Evolutionary conservation across 2,329 filamentous ascomycete species (phyloP).

Genomic region (Fusarium robinianum): DNA sequence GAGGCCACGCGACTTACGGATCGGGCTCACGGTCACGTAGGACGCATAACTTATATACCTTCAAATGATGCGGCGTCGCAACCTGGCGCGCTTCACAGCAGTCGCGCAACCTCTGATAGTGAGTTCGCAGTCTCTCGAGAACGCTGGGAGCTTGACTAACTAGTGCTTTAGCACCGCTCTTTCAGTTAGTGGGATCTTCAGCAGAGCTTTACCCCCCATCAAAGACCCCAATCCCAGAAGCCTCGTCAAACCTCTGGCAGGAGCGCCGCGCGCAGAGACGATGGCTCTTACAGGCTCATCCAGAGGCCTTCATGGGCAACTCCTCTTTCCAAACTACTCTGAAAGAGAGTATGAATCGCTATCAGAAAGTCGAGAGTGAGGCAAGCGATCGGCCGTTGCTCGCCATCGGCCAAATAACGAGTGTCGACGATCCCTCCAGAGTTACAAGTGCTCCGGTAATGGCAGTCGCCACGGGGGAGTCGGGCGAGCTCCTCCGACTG

Average conservation of each 20-base stretch:
- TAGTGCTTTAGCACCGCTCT: slow-evolving; percentile 36
- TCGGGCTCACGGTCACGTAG: slow-evolving; percentile 42
- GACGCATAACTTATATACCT: slow-evolving; percentile 41
- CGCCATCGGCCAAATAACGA: slow-evolving; percentile 58
- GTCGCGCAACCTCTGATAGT: slow-evolving; percentile 37
- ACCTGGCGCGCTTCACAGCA: slow-evolving; percentile 39
- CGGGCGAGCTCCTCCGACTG: slow-evolving; percentile 62
- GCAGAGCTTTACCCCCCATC: slow-evolving; percentile 44
- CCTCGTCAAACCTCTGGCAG: slow-evolving; percentile 37
- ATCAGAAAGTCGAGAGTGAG: slow-evolving; percentile 36
- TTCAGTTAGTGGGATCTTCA: slow-evolving; percentile 40
- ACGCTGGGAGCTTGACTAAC: slow-evolving; percentile 11
- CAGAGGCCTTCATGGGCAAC: slow-evolving; percentile 53
- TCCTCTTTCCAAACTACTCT: slow-evolving; percentile 40
- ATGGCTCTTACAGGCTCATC: slow-evolving; percentile 58
- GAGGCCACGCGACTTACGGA: slow-evolving; percentile 40
- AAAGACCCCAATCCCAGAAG: slow-evolving; percentile 30
- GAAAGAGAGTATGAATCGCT: slow-evolving; percentile 43
- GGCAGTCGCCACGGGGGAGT: slow-evolving; percentile 59
- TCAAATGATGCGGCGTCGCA: slow-evolving; percentile 27
- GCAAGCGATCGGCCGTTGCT: slow-evolving; percentile 47
- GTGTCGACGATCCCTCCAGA: slow-evolving; percentile 41
- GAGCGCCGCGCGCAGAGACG: slow-evolving; percentile 46
- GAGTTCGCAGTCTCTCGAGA: slow-evolving; percentile 23
- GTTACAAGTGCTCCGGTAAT: slow-evolving; percentile 43